Percentiles rank a stretch among this genome's conserved stretches.
Evolutionary conservation across 2,329 filamentous ascomycete species (phyloP).

Genomic region (Lasiodiplodia sp.): DNA sequence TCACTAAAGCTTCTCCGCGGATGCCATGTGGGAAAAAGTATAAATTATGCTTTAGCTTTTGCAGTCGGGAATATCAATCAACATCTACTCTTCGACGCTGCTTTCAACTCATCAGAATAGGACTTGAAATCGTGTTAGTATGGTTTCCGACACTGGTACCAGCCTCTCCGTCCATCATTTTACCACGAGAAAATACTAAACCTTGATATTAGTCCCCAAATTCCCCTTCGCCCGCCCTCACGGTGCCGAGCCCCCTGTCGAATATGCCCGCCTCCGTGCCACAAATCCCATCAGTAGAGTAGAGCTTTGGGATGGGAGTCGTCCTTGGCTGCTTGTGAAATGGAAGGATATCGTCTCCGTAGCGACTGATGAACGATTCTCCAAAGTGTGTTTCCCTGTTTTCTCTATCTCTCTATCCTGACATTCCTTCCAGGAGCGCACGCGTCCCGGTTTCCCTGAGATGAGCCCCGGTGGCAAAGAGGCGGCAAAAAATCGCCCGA

Average conservation of each 20-base stretch:
- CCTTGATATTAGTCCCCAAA: conserved; percentile 1
- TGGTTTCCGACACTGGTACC: background rate
- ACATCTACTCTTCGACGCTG: background rate
- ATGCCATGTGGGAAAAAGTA: background rate
- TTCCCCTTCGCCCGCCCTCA: conserved; percentile 53
- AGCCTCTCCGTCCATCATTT: background rate
- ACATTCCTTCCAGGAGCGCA: conserved; percentile 30
- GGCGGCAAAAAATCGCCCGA: conserved; percentile 58
- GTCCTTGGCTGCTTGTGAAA: conserved; percentile 59
- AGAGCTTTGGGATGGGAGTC: conserved; percentile 56
- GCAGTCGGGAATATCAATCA: background rate
- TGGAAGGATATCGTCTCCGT: conserved; percentile 57
- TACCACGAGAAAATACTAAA: conserved; percentile 5
- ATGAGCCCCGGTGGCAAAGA: conserved; percentile 56
- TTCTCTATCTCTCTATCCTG: background rate
- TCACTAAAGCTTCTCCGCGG: conserved; percentile 34
- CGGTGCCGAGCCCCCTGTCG: conserved; percentile 52
- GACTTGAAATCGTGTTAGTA: background rate
- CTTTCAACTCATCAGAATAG: background rate
- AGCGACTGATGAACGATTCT: conserved; percentile 55
- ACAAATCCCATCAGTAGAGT: conserved; percentile 55
- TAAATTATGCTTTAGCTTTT: background rate
- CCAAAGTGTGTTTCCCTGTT: conserved; percentile 41
- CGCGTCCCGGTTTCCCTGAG: conserved; percentile 56
- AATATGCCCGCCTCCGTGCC: conserved; percentile 55